Conservation (phyloP, 805 yeast genomes). For the Yarrowia sp. region DNA sequence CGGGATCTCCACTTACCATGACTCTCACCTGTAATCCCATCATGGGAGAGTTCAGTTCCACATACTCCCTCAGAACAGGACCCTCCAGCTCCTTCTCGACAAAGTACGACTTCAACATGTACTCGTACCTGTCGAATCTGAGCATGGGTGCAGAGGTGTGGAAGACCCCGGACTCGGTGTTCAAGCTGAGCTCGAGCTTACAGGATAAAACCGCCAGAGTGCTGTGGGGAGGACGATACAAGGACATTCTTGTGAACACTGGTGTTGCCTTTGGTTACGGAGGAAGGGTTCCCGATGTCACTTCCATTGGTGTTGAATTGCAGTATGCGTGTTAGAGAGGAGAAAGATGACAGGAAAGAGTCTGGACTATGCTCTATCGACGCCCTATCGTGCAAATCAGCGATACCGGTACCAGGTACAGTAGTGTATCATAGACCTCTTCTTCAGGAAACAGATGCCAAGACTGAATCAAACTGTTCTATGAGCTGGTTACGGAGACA, state of each 20-base stretch:
- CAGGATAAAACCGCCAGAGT: constrained; percentile 58
- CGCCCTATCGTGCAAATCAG: too few species aligned
- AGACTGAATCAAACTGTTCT: too few species aligned
- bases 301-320: constrained; percentile 56
- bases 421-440: too few species aligned
- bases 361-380: background rate
- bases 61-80: constrained; percentile 81
- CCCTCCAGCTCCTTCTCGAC: constrained; percentile 70
- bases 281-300: constrained; percentile 47
- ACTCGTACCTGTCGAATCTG: constrained; percentile 83
- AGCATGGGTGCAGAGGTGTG: constrained; percentile 84
- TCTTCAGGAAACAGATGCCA: too few species aligned
- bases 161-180: constrained; percentile 44
- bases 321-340: constrained; percentile 48
- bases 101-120: constrained; percentile 82
- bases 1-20: constrained; percentile 86
- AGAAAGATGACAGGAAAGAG: background rate
- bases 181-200: constrained; percentile 69
- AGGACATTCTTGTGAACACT: constrained; percentile 72
- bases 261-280: constrained; percentile 57
- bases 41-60: constrained; percentile 81
- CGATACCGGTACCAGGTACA: too few species aligned
- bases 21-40: constrained; percentile 85
- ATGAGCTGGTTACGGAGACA: too few species aligned
- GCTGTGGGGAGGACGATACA: constrained; percentile 84